These are phyloP conservation scores for Phialocephala sp. DNA, from an alignment of 2,329 filamentous ascomycete genomes.

Conservation along the genomic window DNA sequence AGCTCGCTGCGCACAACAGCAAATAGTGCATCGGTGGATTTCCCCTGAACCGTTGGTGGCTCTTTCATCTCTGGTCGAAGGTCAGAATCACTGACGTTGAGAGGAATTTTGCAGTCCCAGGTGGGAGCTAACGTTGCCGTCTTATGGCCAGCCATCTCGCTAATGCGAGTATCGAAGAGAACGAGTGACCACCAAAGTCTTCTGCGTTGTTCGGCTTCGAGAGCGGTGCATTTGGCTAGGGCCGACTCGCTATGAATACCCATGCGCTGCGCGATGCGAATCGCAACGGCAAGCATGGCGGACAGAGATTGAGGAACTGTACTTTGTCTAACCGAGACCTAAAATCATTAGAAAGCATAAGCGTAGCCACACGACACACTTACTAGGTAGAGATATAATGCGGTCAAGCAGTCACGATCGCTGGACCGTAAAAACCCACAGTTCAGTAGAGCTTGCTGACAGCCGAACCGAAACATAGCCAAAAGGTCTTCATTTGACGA, in stretches of 20 bases:
- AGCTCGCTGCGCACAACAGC: constrained; percentile 62
- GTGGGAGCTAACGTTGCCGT: constrained; percentile 45
- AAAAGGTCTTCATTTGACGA: constrained; percentile 47
- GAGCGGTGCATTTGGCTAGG: constrained; percentile 52
- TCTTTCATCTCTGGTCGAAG: constrained; percentile 63
- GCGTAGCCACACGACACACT: constrained; percentile 32
- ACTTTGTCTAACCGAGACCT: constrained; percentile 36
- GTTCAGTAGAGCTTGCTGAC: constrained; percentile 53
- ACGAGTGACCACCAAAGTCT: constrained; percentile 77
- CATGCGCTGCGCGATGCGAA: constrained; percentile 71
- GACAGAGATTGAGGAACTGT: constrained; percentile 66
- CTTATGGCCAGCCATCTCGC: constrained; percentile 65
- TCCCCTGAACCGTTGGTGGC: constrained; percentile 53
- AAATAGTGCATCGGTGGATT: constrained; percentile 66
- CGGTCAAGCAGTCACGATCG: constrained; percentile 54
- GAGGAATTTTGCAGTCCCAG: constrained; percentile 62
- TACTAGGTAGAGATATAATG: constrained; percentile 60
- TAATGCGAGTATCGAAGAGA: constrained; percentile 70
- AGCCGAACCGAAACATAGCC: constrained; percentile 49
- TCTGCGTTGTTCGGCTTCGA: constrained; percentile 73
- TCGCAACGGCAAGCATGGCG: constrained; percentile 67
- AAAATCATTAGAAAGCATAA: constrained; percentile 25
- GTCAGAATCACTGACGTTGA: constrained; percentile 68
- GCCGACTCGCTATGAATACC: constrained; percentile 69
- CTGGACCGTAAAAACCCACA: constrained; percentile 48